Conservation (phyloP, 1,284 basidiomycete genomes). For the Puccinia novopanici region DNA sequence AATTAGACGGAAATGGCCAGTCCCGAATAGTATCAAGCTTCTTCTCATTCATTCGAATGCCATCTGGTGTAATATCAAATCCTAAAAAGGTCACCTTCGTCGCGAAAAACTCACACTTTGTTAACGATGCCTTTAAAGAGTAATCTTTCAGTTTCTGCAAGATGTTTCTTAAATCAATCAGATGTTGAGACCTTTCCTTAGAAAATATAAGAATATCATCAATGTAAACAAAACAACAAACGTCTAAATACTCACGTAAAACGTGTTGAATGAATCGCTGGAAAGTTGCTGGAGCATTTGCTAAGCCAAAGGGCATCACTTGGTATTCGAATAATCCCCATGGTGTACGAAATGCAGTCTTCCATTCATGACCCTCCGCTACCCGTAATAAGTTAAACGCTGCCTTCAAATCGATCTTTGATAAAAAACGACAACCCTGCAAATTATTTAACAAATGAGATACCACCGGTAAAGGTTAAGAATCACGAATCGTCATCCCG, state of each 20-base stretch:
- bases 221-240: too few relatives aligned
- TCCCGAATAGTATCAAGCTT: neutral
- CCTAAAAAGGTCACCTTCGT: constrained; percentile 10
- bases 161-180: neutral
- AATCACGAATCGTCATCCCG: constrained; percentile 23
- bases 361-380: neutral
- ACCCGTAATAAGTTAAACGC: constrained; percentile 26
- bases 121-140: neutral
- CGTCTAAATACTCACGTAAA: constrained; percentile 18
- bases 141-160: neutral
- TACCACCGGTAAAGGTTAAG: constrained; percentile 19
- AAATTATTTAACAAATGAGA: neutral
- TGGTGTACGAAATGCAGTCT: too few relatives aligned
- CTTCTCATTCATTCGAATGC: neutral
- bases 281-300: constrained; percentile 31
- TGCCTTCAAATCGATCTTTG: constrained; percentile 26
- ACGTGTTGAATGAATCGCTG: constrained; percentile 21
- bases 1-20: neutral
- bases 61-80: neutral
- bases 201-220: constrained; percentile 30
- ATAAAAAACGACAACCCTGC: neutral
- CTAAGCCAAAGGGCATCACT: constrained; percentile 29
- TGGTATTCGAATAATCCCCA: constrained; percentile 33
- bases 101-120: constrained; percentile 16
- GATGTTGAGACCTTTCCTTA: neutral